A percentile compares a stretch with the other conserved stretches of the same genome.
Conservation (phyloP, 2,329 filamentous ascomycete genomes). For the Dothideomycetes sp. region DNA sequence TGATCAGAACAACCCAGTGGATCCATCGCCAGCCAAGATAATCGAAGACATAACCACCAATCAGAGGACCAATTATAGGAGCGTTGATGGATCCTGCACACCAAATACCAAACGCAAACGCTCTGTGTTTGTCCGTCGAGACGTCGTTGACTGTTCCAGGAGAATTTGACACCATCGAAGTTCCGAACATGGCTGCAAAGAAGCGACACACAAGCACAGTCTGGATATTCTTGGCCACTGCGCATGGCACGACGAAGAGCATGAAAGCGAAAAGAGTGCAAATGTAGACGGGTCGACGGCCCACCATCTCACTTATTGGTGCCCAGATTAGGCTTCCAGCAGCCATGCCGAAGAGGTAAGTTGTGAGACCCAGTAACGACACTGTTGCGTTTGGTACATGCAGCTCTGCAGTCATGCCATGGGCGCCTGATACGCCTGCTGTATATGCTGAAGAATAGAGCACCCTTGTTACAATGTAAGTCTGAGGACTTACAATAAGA, state of each 20-base stretch:
- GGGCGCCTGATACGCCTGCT: slow-evolving; percentile 1
- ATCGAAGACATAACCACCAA: slow-evolving; percentile 9
- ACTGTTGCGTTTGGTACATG: background rate
- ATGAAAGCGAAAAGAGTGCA: background rate
- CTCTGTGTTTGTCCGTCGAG: slow-evolving; percentile 62
- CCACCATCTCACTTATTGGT: slow-evolving; percentile 9
- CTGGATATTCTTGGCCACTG: background rate
- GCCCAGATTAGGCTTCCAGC: slow-evolving; percentile 10
- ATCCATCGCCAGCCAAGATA: slow-evolving; percentile 13
- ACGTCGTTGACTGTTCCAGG: slow-evolving; percentile 74
- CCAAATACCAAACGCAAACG: slow-evolving; percentile 69
- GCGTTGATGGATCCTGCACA: slow-evolving; percentile 65
- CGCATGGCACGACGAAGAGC: slow-evolving; percentile 8
- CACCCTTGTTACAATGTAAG: background rate
- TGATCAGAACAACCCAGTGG: slow-evolving; percentile 30
- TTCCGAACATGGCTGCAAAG: slow-evolving; percentile 7
- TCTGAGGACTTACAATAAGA: too few species aligned
- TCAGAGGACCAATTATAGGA: slow-evolving; percentile 6
- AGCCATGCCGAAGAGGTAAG: slow-evolving; percentile 11
- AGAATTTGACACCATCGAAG: slow-evolving; percentile 42
- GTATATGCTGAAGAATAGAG: slow-evolving; percentile 9
- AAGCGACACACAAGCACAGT: slow-evolving; percentile 4
- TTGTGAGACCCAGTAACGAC: slow-evolving; percentile 3
- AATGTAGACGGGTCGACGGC: slow-evolving; percentile 9
- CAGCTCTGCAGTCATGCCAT: slow-evolving; percentile 4